A percentile compares a stretch with the other conserved stretches of the same genome.
phyloP scores from a whole-genome alignment of 2,329 filamentous ascomycete species.

The Colletotrichum ledebouriae region DNA sequence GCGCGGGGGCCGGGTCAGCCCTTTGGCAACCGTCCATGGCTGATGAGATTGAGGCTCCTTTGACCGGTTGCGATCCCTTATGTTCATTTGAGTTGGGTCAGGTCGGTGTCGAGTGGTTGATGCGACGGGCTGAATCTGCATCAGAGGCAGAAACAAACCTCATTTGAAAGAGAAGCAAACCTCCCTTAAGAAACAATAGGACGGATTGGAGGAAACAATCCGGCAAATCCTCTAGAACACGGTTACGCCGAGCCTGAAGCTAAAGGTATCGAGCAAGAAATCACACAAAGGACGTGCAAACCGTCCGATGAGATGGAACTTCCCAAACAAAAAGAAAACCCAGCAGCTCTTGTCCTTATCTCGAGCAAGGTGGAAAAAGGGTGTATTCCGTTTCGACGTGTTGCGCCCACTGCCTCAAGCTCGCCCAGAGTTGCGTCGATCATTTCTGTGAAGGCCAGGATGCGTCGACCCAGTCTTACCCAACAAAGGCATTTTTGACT shows the following conservation, averaged over 20 bases:
- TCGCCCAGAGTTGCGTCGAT: conserved; percentile 15
- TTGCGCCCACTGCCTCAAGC: conserved; percentile 34
- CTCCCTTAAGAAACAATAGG: background rate
- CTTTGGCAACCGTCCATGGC: conserved; percentile 19
- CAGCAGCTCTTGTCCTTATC: conserved; percentile 9
- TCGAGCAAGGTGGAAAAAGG: background rate
- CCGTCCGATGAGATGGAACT: conserved; percentile 21
- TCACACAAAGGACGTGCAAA: conserved; percentile 18
- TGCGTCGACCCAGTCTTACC: background rate
- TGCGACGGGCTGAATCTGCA: background rate
- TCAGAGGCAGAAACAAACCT: background rate
- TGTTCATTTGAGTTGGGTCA: background rate
- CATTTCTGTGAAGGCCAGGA: background rate
- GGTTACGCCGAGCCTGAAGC: conserved; percentile 15
- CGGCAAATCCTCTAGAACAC: background rate
- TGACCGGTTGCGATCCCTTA: background rate
- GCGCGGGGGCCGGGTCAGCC: conserved; percentile 20
- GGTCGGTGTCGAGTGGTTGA: background rate
- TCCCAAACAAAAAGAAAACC: background rate
- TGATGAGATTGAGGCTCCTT: conserved; percentile 3
- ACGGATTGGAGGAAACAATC: conserved; percentile 1
- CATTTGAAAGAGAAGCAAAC: background rate
- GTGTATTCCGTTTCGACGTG: conserved; percentile 30
- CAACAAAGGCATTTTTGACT: background rate
- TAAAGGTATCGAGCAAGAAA: background rate